Conservation (phyloP, 1,284 basidiomycete genomes). For the Boletellus deceptivus region DNA sequence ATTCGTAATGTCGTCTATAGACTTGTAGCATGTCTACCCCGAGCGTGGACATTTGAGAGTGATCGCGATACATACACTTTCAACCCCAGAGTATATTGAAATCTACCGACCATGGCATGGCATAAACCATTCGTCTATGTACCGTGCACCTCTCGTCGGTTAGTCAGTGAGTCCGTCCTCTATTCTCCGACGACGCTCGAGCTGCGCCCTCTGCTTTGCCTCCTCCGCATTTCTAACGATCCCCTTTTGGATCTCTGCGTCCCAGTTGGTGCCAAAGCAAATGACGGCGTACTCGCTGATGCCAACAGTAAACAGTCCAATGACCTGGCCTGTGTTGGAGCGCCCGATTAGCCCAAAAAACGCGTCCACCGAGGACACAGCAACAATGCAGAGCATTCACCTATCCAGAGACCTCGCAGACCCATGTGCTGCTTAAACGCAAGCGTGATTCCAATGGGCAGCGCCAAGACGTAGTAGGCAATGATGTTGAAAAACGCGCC, state of each 20-base stretch:
- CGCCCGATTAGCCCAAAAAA: background rate
- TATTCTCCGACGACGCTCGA: slow-evolving; percentile 17
- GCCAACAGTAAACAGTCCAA: slow-evolving; percentile 71
- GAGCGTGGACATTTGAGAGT: no score
- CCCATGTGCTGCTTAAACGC: slow-evolving; percentile 58
- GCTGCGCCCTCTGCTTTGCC: slow-evolving; percentile 37
- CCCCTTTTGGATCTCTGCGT: slow-evolving; percentile 54
- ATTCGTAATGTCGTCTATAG: slow-evolving; percentile 1
- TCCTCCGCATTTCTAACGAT: slow-evolving; percentile 50
- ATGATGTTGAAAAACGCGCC: slow-evolving; percentile 72
- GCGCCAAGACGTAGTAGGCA: slow-evolving; percentile 74
- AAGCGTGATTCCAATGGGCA: slow-evolving; percentile 68
- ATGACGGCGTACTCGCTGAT: slow-evolving; percentile 65
- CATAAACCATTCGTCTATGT: background rate
- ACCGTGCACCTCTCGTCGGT: slow-evolving; percentile 1
- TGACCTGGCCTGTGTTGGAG: slow-evolving; percentile 57
- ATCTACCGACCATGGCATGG: background rate
- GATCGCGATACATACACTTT: no score
- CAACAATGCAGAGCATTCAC: slow-evolving; percentile 26
- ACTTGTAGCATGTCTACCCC: no score
- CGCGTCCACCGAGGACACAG: background rate
- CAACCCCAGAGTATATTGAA: background rate
- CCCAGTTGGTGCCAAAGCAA: slow-evolving; percentile 67
- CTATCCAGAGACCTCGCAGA: slow-evolving; percentile 70
- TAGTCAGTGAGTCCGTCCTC: slow-evolving; percentile 16